Conservation (phyloP, 129 eudicot species). For the Gnaphalium uliginosum region DNA sequence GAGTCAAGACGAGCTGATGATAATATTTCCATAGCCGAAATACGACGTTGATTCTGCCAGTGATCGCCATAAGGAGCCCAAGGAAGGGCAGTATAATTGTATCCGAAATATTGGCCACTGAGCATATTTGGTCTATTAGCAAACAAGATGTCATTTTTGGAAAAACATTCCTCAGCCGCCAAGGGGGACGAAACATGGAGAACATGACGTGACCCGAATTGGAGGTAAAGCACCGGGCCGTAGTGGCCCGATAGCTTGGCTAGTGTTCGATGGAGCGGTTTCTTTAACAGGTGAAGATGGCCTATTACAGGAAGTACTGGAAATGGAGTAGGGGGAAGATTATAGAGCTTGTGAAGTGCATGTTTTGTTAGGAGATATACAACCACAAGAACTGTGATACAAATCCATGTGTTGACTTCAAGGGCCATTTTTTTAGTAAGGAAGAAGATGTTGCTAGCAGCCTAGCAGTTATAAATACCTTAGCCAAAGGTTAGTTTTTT, state of each 20-base stretch:
- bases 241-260: slow-evolving; percentile 26
- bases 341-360: slow-evolving; percentile 35
- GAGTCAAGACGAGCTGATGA: slow-evolving; percentile 45
- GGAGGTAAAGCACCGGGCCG: slow-evolving; percentile 45
- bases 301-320: slow-evolving; percentile 52
- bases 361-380: slow-evolving; percentile 31
- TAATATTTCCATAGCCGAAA: slow-evolving; percentile 43
- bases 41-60: slow-evolving; percentile 52
- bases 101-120: slow-evolving; percentile 41
- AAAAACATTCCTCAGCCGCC: slow-evolving; percentile 58
- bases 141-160: slow-evolving; percentile 54
- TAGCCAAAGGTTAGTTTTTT: not conserved
- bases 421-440: slow-evolving; percentile 12
- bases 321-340: slow-evolving; percentile 52
- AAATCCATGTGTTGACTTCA: slow-evolving; percentile 19
- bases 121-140: slow-evolving; percentile 52
- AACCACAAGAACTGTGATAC: slow-evolving; percentile 3
- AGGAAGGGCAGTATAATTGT: slow-evolving; percentile 36
- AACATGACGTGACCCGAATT: slow-evolving; percentile 38
- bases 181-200: slow-evolving; percentile 50
- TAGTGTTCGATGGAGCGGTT: slow-evolving; percentile 41
- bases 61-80: slow-evolving; percentile 59
- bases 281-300: slow-evolving; percentile 54
- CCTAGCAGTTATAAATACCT: not conserved
- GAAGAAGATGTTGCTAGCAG: not conserved